Evolutionary conservation across 2,329 filamentous ascomycete genomes (phyloP).

Genomic region (Catunica adiposa): DNA sequence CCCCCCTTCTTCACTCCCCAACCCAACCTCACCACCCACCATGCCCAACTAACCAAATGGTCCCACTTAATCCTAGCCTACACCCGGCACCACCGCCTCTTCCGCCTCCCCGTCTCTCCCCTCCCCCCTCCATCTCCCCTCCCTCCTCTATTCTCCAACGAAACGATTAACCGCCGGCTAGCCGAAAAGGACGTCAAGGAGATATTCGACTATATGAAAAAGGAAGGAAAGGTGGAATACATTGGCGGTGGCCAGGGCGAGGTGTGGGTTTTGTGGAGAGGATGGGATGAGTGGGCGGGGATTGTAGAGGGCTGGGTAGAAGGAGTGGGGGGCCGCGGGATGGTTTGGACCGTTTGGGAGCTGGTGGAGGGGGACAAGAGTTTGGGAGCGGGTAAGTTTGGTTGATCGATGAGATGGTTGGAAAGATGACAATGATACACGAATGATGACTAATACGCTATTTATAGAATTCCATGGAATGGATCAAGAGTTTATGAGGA

Average conservation of each 20-base stretch:
- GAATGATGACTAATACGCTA: not conserved
- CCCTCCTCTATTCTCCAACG: conserved; percentile 40
- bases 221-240: conserved; percentile 47
- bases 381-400: conserved; percentile 41
- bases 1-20: conserved; percentile 77
- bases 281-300: conserved; percentile 78
- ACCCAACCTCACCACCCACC: conserved; percentile 54
- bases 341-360: conserved; percentile 85
- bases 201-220: conserved; percentile 42
- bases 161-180: conserved; percentile 34
- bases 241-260: conserved; percentile 21
- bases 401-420: no score
- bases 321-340: conserved; percentile 71
- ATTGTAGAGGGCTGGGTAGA: conserved; percentile 69
- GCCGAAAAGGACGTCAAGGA: conserved; percentile 35
- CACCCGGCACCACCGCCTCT: conserved; percentile 62
- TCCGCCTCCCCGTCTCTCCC: conserved; percentile 46
- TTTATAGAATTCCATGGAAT: conserved; percentile 67
- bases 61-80: conserved; percentile 69
- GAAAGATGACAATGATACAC: not conserved
- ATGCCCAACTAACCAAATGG: conserved; percentile 72
- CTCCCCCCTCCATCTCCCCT: conserved; percentile 19
- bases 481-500: conserved; percentile 64
- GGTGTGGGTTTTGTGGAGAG: conserved; percentile 69
- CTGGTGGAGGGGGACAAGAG: conserved; percentile 74